Evolutionary conservation across 176 grass and related monocot species (phyloP), one percentile per base, ranked within the genome.

Genomic region (Juncus inflexus): DNA sequence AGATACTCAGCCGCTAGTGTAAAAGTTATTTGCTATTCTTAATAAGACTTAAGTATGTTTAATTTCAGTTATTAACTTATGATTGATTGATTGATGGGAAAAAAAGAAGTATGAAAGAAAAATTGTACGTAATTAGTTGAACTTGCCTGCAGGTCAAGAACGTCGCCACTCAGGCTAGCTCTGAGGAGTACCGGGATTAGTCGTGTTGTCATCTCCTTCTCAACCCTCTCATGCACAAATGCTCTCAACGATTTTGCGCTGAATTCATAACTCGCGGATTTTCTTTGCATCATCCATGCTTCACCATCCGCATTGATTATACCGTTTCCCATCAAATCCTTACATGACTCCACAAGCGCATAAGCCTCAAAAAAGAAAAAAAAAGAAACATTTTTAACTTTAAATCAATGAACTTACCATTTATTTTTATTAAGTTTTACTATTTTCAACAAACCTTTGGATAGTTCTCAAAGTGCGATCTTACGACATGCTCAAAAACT

Each of bases 211-310:
- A 85, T 57, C 40, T 85, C 66, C 5, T 39, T 39, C 0, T 64
- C 6, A 52, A 90, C 74, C 12, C 77, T 72, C 37, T 79, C 64
- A 0, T 10, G 78, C 0, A 79, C 40, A 67, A 85, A 90, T 63
- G 40, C 40, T 78, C 82, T 81, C 9, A 85, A 53, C 15, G 82
- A 79, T 43, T 66, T 77, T 43, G 81, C 75, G 11, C 65, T 62
- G 78, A 90, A 90, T 69, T 77, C 77, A 75, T 74, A 70, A 69
- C 78, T 82, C 9, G 82, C 82, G 40, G 79, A 63, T 74, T 82
- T 90, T 42, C 86, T 82, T 74, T 90, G 86, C 37, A 71, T 69
- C 70, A 15, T 58, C 86, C 86, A 90, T 3, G 79, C 60, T 35
- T 65, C 69, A 10, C 81, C 86, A 49, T 90, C 78, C n/a, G 15